Percentiles rank a stretch among this genome's conserved stretches.
These are phyloP conservation scores for Lachnum nothofagi DNA, from an alignment of 2,329 filamentous ascomycete species.

Conservation along the genomic window DNA sequence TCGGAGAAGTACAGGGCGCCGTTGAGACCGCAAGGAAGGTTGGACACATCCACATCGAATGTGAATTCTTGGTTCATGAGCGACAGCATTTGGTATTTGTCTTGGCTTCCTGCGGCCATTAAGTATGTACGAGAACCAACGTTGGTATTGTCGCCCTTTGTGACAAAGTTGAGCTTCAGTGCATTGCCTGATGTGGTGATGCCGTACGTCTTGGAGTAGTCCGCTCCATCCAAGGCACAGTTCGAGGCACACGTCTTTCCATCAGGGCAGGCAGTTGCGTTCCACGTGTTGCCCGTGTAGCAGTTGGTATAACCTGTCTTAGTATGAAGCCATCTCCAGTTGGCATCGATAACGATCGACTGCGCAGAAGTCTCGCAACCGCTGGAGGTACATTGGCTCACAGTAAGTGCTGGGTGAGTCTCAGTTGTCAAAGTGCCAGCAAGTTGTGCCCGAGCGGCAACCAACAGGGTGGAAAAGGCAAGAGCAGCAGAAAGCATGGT, in stretches of 20 bases:
- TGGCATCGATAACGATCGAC: slow-evolving; percentile 50
- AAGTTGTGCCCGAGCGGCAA: slow-evolving; percentile 43
- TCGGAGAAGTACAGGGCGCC: slow-evolving; percentile 63
- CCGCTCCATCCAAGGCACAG: slow-evolving; percentile 51
- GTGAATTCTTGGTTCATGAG: slow-evolving; percentile 65
- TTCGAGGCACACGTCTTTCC: slow-evolving; percentile 42
- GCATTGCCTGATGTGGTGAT: slow-evolving; percentile 49
- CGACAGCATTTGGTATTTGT: slow-evolving; percentile 61
- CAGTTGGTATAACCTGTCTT: slow-evolving; percentile 39
- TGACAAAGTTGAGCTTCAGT: slow-evolving; percentile 55
- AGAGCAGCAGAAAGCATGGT: slow-evolving; percentile 33
- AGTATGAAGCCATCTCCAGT: slow-evolving; percentile 56
- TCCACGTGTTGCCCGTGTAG: slow-evolving; percentile 42
- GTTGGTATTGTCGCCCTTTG: slow-evolving; percentile 41
- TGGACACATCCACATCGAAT: slow-evolving; percentile 68
- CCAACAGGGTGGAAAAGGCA: slow-evolving; percentile 41
- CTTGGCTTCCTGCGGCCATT: slow-evolving; percentile 49
- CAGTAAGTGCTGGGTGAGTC: slow-evolving; percentile 48
- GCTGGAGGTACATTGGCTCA: slow-evolving; percentile 45
- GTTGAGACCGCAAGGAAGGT: slow-evolving; percentile 65
- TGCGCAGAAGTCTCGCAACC: slow-evolving; percentile 45
- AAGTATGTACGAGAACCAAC: slow-evolving; percentile 58
- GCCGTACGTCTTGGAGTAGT: slow-evolving; percentile 49
- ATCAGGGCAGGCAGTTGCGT: slow-evolving; percentile 39
- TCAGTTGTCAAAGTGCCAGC: slow-evolving; percentile 44